A percentile compares a stretch with the other conserved stretches of the same genome.
Conservation (phyloP, 306 rosid species). For the Glycine latifolia region DNA sequence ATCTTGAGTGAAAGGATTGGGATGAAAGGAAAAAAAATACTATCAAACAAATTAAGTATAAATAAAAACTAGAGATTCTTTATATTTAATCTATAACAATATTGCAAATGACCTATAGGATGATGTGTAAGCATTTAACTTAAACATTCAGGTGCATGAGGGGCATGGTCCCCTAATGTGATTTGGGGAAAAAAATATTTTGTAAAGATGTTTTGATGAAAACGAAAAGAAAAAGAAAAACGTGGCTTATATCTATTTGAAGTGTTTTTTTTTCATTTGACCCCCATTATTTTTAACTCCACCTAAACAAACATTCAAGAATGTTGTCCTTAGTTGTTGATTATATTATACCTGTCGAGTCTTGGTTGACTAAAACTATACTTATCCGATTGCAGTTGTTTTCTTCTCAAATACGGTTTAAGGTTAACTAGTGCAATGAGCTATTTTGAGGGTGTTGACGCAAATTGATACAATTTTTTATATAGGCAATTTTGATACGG, state of each 20-base stretch:
- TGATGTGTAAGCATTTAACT: not conserved
- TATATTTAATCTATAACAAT: not conserved
- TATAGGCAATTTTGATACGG: not conserved
- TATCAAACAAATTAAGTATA: too few species aligned
- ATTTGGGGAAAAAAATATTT: not conserved
- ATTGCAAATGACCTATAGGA: not conserved
- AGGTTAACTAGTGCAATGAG: not conserved
- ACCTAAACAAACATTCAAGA: not conserved
- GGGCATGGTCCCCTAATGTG: not conserved
- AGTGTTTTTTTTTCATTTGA: not conserved
- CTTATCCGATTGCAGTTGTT: slow-evolving; percentile 9
- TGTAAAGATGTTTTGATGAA: not conserved
- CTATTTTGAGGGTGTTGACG: not conserved
- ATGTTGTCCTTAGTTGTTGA: slow-evolving; percentile 1
- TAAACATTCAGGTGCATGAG: not conserved
- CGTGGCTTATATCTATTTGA: not conserved
- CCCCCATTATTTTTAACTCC: not conserved
- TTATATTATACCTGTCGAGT: not conserved
- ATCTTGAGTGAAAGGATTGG: too few species aligned
- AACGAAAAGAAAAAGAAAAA: not conserved
- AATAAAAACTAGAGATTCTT: not conserved
- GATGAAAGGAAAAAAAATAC: too few species aligned
- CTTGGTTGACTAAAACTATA: not conserved
- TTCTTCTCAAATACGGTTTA: not conserved
- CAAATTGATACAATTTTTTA: not conserved